Base-by-base conservation (phyloP, 768 basidiomycete genomes). In the Agrocybe chaxingu region DNA sequence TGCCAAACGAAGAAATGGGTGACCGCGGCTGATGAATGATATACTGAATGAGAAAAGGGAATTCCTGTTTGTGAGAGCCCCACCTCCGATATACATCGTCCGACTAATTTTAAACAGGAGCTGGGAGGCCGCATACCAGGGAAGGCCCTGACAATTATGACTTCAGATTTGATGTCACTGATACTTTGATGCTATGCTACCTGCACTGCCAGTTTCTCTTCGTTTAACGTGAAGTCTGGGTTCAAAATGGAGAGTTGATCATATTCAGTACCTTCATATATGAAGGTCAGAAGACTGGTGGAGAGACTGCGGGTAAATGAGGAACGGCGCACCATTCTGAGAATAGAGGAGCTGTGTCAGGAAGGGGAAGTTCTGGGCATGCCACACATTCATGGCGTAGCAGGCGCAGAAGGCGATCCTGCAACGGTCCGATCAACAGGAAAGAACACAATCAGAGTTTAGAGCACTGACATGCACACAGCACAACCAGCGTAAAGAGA, bases 311-410 rank as follows among this genome's bases (percentile, higher is more conserved):
- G 7, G 1, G 41, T 18, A 19, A 5, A 8, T 8, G 24, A n/a
- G n/a, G 4, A 35, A 16, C 6, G 53, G 41, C 61, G 40, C 69
- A 16, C 75, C 78, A 35, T 80, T 77, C 57, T 78, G 68, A 45
- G 75, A 74, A 56, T 72, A 80, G 6, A 80, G 58, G 11, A 70
- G 59, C 56, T 79, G 78, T 4, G 74, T 71, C 8, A 79, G 59
- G 64, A 82, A 81, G 1, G 82, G 82, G 66, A 83, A 80, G 54
- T 71, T 74, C 55, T 77, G 73, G 2, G 76, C 72, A 41, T 79
- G 60, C 81, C 81, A 84, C 16, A 72, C 65, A 47, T 84, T 82
- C 42, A 62, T 70, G 7, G 72, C 62, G 31, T 72, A 78, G 47
- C 67, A 69, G 0, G 66, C 69, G 54, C 66, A 70, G 64, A 76